A percentile compares a stretch with the other conserved stretches of the same genome.
Evolutionary conservation across 805 yeast species (phyloP).

Genomic region (Wickerhamia fluorescens): DNA sequence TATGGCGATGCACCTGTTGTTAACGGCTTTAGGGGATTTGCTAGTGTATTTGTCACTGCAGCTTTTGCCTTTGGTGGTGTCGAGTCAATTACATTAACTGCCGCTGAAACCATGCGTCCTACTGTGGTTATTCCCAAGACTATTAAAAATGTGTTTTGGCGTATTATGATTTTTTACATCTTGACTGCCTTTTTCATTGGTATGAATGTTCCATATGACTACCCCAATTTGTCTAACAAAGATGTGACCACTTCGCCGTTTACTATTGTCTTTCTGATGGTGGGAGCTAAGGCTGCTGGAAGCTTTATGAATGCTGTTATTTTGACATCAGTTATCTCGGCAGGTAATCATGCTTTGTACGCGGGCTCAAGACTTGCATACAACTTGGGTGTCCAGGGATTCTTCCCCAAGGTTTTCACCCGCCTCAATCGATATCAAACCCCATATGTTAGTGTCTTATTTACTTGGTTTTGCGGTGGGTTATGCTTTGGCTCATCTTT

Average conservation of each 20-base stretch:
- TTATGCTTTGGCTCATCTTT: constrained; percentile 55
- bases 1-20: constrained; percentile 49
- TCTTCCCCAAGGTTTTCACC: constrained; percentile 37
- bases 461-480: constrained; percentile 50
- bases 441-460: constrained; percentile 43
- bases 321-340: constrained; percentile 47
- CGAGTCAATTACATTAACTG: constrained; percentile 31
- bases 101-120: constrained; percentile 29
- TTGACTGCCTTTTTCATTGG: constrained; percentile 35
- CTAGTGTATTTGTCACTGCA: constrained; percentile 43
- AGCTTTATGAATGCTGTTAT: constrained; percentile 48
- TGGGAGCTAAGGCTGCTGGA: constrained; percentile 36
- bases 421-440: constrained; percentile 35
- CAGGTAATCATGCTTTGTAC: constrained; percentile 47
- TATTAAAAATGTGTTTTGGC: constrained; percentile 23
- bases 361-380: constrained; percentile 45
- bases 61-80: constrained; percentile 47
- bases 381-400: constrained; percentile 45
- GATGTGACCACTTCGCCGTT: constrained; percentile 32
- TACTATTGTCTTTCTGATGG: constrained; percentile 36
- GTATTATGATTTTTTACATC: constrained; percentile 30
- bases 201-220: constrained; percentile 34
- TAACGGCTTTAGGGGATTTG: constrained; percentile 46
- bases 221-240: constrained; percentile 23
- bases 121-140: constrained; percentile 23